These are phyloP conservation scores for Penicillium brevicompactum DNA, from an alignment of 2,329 filamentous ascomycete species.

Conservation along the genomic window DNA sequence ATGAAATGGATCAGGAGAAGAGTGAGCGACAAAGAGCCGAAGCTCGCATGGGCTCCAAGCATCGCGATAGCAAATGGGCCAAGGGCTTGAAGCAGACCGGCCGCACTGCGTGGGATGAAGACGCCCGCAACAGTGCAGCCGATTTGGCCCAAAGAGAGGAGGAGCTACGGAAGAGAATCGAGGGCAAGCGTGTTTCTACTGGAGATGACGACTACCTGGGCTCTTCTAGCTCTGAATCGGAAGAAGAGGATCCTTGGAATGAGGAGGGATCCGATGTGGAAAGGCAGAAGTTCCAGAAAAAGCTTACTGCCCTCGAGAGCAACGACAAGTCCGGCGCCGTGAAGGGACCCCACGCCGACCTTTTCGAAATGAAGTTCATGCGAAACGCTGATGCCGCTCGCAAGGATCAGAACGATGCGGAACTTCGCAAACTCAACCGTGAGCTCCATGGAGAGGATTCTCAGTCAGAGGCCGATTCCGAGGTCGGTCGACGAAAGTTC, in stretches of 20 bases:
- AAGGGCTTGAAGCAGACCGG: constrained; percentile 79
- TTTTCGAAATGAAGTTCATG: constrained; percentile 94
- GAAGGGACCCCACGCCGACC: constrained; percentile 59
- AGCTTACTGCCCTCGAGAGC: constrained; percentile 53
- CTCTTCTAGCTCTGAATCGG: constrained; percentile 64
- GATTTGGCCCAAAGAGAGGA: constrained; percentile 84
- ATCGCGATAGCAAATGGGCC: constrained; percentile 89
- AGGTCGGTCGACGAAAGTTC: constrained; percentile 64
- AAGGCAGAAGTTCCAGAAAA: constrained; percentile 40
- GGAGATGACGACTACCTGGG: constrained; percentile 58
- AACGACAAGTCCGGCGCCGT: constrained; percentile 43
- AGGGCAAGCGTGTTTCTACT: constrained; percentile 67
- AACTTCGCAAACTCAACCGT: constrained; percentile 68
- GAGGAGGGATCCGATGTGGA: constrained; percentile 47
- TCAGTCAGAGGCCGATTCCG: constrained; percentile 52
- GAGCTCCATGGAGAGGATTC: constrained; percentile 69
- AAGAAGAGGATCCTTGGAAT: constrained; percentile 60
- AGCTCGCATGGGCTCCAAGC: constrained; percentile 81
- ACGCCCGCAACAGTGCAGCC: constrained; percentile 73
- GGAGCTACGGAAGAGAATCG: constrained; percentile 76
- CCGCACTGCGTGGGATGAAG: constrained; percentile 83
- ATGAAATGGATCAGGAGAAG: constrained; percentile 65
- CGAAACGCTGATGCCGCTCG: constrained; percentile 77
- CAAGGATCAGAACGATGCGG: constrained; percentile 78
- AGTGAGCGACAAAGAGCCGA: constrained; percentile 76